Evolutionary conservation across 1,139 yeast species (phyloP).

Genomic region (Geotrichum macrosporum): DNA sequence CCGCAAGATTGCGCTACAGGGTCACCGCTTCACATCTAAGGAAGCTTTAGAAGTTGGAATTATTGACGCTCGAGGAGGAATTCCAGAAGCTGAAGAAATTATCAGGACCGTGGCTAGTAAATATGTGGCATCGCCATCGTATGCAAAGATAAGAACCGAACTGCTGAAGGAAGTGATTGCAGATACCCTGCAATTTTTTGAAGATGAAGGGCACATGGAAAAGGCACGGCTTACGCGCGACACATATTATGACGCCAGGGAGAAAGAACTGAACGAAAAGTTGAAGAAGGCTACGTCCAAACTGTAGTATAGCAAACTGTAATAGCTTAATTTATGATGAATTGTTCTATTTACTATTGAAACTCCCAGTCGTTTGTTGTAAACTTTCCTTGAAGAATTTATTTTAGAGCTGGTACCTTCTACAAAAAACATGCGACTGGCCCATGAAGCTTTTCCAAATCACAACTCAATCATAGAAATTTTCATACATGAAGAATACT

Average conservation of each 20-base stretch:
- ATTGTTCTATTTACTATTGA: neutral
- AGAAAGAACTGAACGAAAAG: conserved; percentile 17
- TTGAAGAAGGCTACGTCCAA: conserved; percentile 19
- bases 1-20: conserved; percentile 35
- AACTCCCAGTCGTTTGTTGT: too few relatives aligned
- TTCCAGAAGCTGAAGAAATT: conserved; percentile 34
- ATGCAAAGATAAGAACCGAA: conserved; percentile 34
- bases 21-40: conserved; percentile 35
- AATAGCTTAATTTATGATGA: too few relatives aligned
- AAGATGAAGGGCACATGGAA: neutral
- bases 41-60: conserved; percentile 36
- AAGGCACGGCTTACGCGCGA: conserved; percentile 17
- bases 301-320: too few relatives aligned
- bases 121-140: conserved; percentile 29
- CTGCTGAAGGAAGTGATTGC: conserved; percentile 32
- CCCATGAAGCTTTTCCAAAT: too few relatives aligned
- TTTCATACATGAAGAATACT: too few relatives aligned
- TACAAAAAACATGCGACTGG: too few relatives aligned
- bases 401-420: too few relatives aligned
- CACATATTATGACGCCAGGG: conserved; percentile 22
- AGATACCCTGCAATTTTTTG: conserved; percentile 26
- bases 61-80: conserved; percentile 36
- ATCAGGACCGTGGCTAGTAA: conserved; percentile 28
- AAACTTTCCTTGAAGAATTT: too few relatives aligned
- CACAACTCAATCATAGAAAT: too few relatives aligned